These are phyloP conservation scores for Trichoderma sp. DNA, from an alignment of 2,329 filamentous ascomycete species.

Conservation along the genomic window DNA sequence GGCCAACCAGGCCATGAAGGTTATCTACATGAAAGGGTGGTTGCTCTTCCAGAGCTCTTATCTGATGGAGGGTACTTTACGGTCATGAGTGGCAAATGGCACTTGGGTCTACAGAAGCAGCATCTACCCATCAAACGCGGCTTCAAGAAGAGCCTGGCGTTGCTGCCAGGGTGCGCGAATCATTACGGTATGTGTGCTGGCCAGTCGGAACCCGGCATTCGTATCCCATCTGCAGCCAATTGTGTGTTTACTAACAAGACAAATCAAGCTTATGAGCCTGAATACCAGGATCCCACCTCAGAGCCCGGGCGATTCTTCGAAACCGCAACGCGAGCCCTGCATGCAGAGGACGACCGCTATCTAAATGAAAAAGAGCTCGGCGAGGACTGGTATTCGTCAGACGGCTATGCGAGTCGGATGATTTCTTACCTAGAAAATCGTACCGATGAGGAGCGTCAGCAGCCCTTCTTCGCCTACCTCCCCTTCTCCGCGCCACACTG, in stretches of 20 bases:
- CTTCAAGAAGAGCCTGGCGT: conserved; percentile 60
- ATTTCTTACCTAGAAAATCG: conserved; percentile 54
- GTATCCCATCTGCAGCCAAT: background rate
- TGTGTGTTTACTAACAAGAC: background rate
- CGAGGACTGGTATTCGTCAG: conserved; percentile 33
- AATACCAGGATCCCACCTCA: conserved; percentile 12
- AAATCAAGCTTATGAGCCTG: conserved; percentile 5
- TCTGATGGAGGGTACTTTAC: conserved; percentile 61
- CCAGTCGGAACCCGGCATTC: background rate
- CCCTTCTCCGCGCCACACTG: conserved; percentile 65
- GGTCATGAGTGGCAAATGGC: conserved; percentile 64
- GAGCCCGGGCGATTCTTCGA: conserved; percentile 17
- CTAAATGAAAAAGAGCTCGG: conserved; percentile 12
- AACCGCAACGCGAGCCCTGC: conserved; percentile 12
- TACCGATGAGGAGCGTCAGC: conserved; percentile 36
- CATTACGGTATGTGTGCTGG: conserved; percentile 38
- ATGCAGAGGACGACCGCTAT: conserved; percentile 12
- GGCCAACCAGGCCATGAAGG: conserved; percentile 64
- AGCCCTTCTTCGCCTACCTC: conserved; percentile 61
- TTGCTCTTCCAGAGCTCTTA: conserved; percentile 58
- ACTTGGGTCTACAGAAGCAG: conserved; percentile 60
- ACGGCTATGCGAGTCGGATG: conserved; percentile 55
- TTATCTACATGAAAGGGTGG: conserved; percentile 62
- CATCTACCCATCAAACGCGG: conserved; percentile 57
- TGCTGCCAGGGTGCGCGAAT: conserved; percentile 61